These are phyloP conservation scores for Camillea tinctor DNA, from an alignment of 2,329 filamentous ascomycete genomes.

Conservation along the genomic window DNA sequence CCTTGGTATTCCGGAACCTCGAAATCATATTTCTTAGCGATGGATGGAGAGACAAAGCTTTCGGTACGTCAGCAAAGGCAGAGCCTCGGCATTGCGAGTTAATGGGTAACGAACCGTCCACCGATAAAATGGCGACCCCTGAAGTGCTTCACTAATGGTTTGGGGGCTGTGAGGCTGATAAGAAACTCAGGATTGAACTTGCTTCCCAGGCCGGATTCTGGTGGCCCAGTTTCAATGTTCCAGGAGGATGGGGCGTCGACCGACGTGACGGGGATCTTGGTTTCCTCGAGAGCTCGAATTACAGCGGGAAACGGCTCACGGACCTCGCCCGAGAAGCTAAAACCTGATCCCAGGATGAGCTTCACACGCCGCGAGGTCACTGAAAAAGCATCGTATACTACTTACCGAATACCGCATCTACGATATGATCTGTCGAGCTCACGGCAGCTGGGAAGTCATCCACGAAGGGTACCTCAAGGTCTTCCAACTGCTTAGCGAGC, in stretches of 20 bases:
- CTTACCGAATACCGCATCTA: conserved; percentile 90
- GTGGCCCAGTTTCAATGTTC: conserved; percentile 87
- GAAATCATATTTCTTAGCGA: conserved; percentile 83
- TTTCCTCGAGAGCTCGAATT: conserved; percentile 72
- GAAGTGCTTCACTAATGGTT: conserved; percentile 83
- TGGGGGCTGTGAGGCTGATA: conserved; percentile 89
- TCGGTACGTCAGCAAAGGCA: conserved; percentile 19
- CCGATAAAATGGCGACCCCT: conserved; percentile 88
- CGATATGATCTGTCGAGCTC: conserved; percentile 69
- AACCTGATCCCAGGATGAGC: conserved; percentile 52
- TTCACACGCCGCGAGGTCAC: conserved; percentile 4
- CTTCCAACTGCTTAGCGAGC: conserved; percentile 78
- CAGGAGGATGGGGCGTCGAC: conserved; percentile 94
- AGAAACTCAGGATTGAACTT: conserved; percentile 77
- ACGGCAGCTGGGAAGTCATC: conserved; percentile 73
- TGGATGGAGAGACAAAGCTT: conserved; percentile 74
- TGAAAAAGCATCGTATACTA: conserved; percentile 16
- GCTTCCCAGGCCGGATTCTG: conserved; percentile 71
- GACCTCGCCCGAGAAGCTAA: conserved; percentile 88
- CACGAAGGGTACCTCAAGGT: conserved; percentile 79
- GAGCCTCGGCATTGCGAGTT: conserved; percentile 2
- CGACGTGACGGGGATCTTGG: conserved; percentile 74
- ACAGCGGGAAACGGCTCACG: conserved; percentile 87
- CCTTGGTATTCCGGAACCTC: conserved; percentile 82
- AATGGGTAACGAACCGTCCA: conserved; percentile 60